A percentile compares a stretch with the other conserved stretches of the same genome.
Evolutionary conservation across 2,329 filamentous ascomycete genomes (phyloP).

Genomic region (Aspergillus niger): DNA sequence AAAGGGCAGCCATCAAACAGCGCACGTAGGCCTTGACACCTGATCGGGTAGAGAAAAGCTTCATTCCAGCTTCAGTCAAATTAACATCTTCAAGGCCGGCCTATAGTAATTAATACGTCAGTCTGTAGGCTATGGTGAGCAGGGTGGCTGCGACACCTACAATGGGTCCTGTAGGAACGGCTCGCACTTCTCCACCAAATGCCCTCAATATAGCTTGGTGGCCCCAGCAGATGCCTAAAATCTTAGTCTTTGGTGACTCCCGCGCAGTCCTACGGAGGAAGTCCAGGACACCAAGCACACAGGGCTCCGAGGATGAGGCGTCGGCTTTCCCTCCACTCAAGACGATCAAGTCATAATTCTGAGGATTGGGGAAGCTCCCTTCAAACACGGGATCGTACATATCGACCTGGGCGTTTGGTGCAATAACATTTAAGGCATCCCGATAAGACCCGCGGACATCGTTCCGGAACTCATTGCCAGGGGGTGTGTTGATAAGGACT

Average conservation of each 20-base stretch:
- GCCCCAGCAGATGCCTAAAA: constrained; percentile 48
- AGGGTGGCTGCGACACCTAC: not conserved
- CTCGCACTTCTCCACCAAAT: constrained; percentile 37
- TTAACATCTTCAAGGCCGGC: constrained; percentile 35
- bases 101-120: constrained; percentile 26
- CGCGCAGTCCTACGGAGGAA: constrained; percentile 40
- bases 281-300: constrained; percentile 46
- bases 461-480: constrained; percentile 13
- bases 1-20: not conserved
- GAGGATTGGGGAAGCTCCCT: constrained; percentile 26
- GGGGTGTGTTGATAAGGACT: constrained; percentile 11
- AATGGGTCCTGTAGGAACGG: constrained; percentile 32
- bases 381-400: constrained; percentile 31
- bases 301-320: constrained; percentile 38
- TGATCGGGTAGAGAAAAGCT: constrained; percentile 40
- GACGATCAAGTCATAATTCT: constrained; percentile 42
- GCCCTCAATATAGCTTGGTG: constrained; percentile 47
- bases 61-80: constrained; percentile 41
- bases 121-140: not conserved
- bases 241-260: constrained; percentile 34
- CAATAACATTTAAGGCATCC: not conserved
- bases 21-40: not conserved
- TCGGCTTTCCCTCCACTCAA: constrained; percentile 47
- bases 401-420: constrained; percentile 17
- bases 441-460: constrained; percentile 9